Base-by-base conservation (phyloP, 2,329 filamentous ascomycete genomes). In the Penicillium sp. region DNA sequence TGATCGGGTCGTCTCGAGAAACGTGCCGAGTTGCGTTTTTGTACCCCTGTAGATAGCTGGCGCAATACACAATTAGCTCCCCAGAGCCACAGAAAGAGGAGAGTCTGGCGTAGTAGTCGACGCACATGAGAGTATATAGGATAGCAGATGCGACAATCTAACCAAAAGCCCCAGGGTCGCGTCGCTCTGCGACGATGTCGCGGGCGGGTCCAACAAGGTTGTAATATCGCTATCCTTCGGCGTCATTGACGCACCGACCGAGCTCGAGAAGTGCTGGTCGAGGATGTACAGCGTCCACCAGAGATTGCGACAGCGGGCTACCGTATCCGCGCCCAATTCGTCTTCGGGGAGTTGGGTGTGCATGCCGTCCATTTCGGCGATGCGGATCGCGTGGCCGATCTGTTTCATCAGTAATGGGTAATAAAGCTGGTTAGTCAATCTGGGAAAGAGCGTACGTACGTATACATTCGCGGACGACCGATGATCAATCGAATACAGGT, bases 401-500 rank as follows among this genome's bases (percentile, higher is more conserved):
- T 73, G 8, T 8, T 5, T 7, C 21, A 6, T 48, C 5, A 48
- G 11, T 48, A 7, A 48, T 26, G 8, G 13, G 9, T 3, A 7
- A 23, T 15, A n/a, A n/a, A n/a, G n/a, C n/a, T n/a, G n/a, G n/a
- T n/a, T n/a, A n/a, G n/a, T n/a, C n/a, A n/a, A n/a, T n/a, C n/a
- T n/a, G n/a, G n/a, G n/a, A n/a, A n/a, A n/a, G n/a, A 7, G 26
- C 21, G n/a, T 2, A 5, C 73, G 62, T n/a, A 78, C 77, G 56
- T 79, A 75, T 11, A 79, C 76, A 29, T 76, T 79, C 0, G 78
- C 78, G 1, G 74, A 74, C 0, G 76, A 68, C 54, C 78, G 70
- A 75, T 79, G 78, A 17, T 80, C 78, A 1, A 80, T 70, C 0
- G 78, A 79, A 35, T 80, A 78, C 3, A 79, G 72, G 58, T 79